Evolutionary conservation across 1,284 basidiomycete species (phyloP).

Genomic region (Trametes sp.): DNA sequence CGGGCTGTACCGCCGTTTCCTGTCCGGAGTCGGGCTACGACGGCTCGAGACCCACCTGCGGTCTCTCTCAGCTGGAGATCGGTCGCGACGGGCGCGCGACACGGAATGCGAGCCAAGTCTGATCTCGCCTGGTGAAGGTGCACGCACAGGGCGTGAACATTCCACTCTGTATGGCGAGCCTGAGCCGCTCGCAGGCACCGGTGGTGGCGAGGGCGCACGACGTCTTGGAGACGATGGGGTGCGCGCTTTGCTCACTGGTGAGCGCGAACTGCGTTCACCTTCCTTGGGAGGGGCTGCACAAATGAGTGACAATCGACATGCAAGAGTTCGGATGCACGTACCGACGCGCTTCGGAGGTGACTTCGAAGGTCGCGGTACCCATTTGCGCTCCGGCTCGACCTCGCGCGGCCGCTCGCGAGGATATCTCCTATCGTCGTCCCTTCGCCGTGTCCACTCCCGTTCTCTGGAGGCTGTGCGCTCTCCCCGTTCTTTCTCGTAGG

Average conservation of each 20-base stretch:
- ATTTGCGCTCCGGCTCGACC: slow-evolving; percentile 33
- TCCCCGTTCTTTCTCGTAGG: slow-evolving; percentile 26
- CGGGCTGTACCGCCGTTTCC: slow-evolving; percentile 23
- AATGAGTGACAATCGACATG: slow-evolving; percentile 13
- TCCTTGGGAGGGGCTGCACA: slow-evolving; percentile 17
- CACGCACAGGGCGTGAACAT: slow-evolving; percentile 23
- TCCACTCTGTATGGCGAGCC: slow-evolving; percentile 28
- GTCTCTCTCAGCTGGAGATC: slow-evolving; percentile 18
- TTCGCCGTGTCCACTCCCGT: slow-evolving; percentile 14
- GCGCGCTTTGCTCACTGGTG: slow-evolving; percentile 30
- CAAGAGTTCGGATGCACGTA: slow-evolving; percentile 22
- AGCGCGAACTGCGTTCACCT: slow-evolving; percentile 17
- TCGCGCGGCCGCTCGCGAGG: slow-evolving; percentile 33
- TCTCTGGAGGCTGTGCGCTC: slow-evolving; percentile 20
- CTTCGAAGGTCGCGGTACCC: slow-evolving; percentile 36
- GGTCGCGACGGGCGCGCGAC: slow-evolving; percentile 20
- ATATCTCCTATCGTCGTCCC: slow-evolving; percentile 30
- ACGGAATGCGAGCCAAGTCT: slow-evolving; percentile 49
- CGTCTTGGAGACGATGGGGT: slow-evolving; percentile 31
- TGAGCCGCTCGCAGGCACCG: slow-evolving; percentile 21
- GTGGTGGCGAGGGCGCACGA: slow-evolving; percentile 22
- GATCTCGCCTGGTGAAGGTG: slow-evolving; percentile 26
- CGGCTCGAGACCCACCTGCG: slow-evolving; percentile 16
- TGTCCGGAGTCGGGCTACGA: slow-evolving; percentile 29
- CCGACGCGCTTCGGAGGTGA: slow-evolving; percentile 42